Evolutionary conservation across 768 basidiomycete species (phyloP), one percentile per base, ranked within the genome.

Genomic region (Cubamyces lactineus): DNA sequence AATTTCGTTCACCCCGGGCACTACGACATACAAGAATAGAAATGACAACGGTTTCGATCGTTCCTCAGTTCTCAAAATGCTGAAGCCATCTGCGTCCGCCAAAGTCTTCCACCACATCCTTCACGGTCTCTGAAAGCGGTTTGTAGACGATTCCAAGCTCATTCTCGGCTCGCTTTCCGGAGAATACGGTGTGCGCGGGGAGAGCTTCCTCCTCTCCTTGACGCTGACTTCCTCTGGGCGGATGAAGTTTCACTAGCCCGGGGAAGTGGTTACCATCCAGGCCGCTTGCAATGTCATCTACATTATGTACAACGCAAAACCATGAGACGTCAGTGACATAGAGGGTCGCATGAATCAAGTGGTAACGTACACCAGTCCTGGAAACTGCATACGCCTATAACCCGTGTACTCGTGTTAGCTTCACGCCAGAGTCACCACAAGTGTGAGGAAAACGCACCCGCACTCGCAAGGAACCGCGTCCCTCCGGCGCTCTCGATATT

Each of bases 61-160:
- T 6, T 11, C 34, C 4, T 34, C 34, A 34, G 1, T 8, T 26
- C 47, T 57, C 56, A 2, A 57, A 38, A 49, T 57, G 56, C 39
- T 55, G 41, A 28, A 61, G 17, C 59, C 65, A 82, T 1, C 79
- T 78, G n/a, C 76, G 74, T 13, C 62, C 67, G 61, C 76, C 75
- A 49, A 77, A 82, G 57, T 83, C 79, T 3, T 69, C 72, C 34
- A 83, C 57, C 2, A 72, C 72, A 60, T 79, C 83, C 53, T 56
- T 72, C 7, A 77, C 69, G 8, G 75, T 74, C 65, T 81, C 76
- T 57, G 74, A 73, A 38, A 75, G 75, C 1, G 73, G 73, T 4
- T 72, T 73, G 53, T 78, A 83, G 56, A 75, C 74, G 11, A 83
- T 52, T 1, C 80, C 79, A 3, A 84, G 71, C 1, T 82, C 70